These are phyloP conservation scores for Henckelia pumila DNA, from an alignment of 257 asterid species.

Conservation along the genomic window DNA sequence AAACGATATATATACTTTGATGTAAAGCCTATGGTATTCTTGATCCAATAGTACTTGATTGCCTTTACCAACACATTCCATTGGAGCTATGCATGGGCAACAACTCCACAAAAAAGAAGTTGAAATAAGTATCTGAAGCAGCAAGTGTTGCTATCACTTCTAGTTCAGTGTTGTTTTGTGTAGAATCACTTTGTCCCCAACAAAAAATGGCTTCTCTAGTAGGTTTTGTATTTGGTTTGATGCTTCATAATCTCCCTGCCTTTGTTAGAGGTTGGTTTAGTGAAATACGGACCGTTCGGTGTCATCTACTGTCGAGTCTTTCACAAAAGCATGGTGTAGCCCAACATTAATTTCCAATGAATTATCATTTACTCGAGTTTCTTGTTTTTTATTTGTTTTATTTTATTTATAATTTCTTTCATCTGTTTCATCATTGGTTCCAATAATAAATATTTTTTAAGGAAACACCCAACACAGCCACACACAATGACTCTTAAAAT, in stretches of 20 bases:
- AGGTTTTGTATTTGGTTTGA: constrained; percentile 83
- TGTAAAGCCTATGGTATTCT: too few species aligned
- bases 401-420: too few species aligned
- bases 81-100: constrained; percentile 57
- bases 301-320: constrained; percentile 79
- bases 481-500: constrained; percentile 12
- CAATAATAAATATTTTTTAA: too few species aligned
- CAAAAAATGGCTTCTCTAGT: constrained; percentile 76
- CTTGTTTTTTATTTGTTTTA: neutral
- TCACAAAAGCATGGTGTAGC: constrained; percentile 95
- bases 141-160: constrained; percentile 74
- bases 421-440: neutral
- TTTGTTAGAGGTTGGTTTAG: constrained; percentile 94
- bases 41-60: constrained; percentile 75
- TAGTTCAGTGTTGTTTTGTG: constrained; percentile 53
- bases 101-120: constrained; percentile 67
- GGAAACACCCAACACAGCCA: too few species aligned
- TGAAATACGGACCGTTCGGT: constrained; percentile 80
- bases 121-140: constrained; percentile 58
- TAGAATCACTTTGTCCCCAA: constrained; percentile 87
- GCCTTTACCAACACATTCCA: constrained; percentile 84
- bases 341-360: constrained; percentile 77
- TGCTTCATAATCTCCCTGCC: constrained; percentile 94
- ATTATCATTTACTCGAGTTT: constrained; percentile 51
- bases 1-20: too few species aligned